Evolutionary conservation across 2,329 filamentous ascomycete genomes (phyloP).

Genomic region (Ascocoryne sarcoides): DNA sequence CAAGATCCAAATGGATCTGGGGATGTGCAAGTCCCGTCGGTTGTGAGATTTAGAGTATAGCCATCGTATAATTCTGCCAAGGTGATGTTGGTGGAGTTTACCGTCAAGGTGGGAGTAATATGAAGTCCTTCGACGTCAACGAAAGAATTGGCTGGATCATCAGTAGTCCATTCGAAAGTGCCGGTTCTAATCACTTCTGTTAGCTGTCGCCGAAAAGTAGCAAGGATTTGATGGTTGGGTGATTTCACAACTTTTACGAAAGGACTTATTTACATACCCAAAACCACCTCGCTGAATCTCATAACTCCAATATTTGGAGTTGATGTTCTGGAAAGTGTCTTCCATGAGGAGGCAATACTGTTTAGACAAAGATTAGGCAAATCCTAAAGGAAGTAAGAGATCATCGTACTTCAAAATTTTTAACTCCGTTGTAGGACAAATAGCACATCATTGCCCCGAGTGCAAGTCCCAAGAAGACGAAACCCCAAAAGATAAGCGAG

Average conservation of each 20-base stretch:
- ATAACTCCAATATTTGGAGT: constrained; percentile 35
- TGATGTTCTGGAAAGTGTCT: constrained; percentile 36
- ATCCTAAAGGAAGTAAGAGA: too few relatives aligned
- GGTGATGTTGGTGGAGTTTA: constrained; percentile 32
- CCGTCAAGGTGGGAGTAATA: constrained; percentile 43
- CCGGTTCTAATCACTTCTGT: constrained; percentile 28
- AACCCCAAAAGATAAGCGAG: constrained; percentile 6
- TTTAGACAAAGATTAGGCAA: too few relatives aligned
- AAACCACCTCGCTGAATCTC: constrained; percentile 33
- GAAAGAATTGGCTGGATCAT: constrained; percentile 38
- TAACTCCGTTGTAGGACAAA: constrained; percentile 1
- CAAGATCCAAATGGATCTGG: constrained; percentile 50
- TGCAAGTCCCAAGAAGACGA: constrained; percentile 4
- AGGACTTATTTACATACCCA: constrained; percentile 5
- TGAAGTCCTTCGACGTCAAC: constrained; percentile 39
- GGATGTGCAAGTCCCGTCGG: constrained; percentile 58
- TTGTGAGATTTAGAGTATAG: constrained; percentile 51
- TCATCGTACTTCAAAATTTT: too few relatives aligned
- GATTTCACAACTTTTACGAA: too few relatives aligned
- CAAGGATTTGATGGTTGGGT: not conserved
- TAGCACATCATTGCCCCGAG: constrained; percentile 8
- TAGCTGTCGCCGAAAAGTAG: constrained; percentile 4
- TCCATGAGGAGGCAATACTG: constrained; percentile 41
- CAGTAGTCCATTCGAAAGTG: constrained; percentile 46
- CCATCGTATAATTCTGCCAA: constrained; percentile 31